These are phyloP conservation scores for Termitomyces sp. DNA, from an alignment of 768 basidiomycete species.

Conservation along the genomic window DNA sequence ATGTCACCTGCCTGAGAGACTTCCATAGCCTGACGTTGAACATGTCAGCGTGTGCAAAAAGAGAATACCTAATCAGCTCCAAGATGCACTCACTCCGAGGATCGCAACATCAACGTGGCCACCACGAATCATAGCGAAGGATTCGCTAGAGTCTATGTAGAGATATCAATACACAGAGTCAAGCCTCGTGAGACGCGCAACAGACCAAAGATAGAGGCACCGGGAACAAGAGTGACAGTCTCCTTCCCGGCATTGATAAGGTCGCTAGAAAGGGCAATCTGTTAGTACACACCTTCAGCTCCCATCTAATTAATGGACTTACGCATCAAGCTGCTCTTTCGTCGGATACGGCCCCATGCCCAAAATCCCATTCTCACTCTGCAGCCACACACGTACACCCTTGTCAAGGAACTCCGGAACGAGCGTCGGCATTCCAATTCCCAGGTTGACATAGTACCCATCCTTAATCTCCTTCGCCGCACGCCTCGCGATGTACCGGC, in stretches of 20 bases:
- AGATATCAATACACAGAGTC: neutral
- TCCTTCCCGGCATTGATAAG: constrained; percentile 95
- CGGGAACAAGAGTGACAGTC: constrained; percentile 88
- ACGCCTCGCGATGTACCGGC: constrained; percentile 78
- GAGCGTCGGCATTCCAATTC: constrained; percentile 90
- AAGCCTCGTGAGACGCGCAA: neutral
- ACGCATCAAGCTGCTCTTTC: constrained; percentile 77
- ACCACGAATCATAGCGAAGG: constrained; percentile 97
- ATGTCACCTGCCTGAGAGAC: constrained; percentile 92
- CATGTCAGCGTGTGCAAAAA: constrained; percentile 25
- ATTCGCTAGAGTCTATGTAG: constrained; percentile 77
- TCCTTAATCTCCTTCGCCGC: constrained; percentile 89
- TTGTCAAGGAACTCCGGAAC: constrained; percentile 76
- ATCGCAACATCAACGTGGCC: constrained; percentile 94
- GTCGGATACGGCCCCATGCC: constrained; percentile 92
- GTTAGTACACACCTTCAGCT: neutral
- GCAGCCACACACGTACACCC: constrained; percentile 81
- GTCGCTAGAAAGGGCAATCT: constrained; percentile 47
- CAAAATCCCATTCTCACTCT: constrained; percentile 88
- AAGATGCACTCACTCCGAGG: constrained; percentile 64
- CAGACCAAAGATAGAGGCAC: constrained; percentile 87
- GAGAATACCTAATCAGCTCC: constrained; percentile 58
- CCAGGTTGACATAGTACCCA: constrained; percentile 85
- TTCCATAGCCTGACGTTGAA: constrained; percentile 74
- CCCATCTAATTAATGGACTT: constrained; percentile 25